Evolutionary conservation across 768 basidiomycete genomes (phyloP).

Genomic region (Porpolomopsis calyptriformis): DNA sequence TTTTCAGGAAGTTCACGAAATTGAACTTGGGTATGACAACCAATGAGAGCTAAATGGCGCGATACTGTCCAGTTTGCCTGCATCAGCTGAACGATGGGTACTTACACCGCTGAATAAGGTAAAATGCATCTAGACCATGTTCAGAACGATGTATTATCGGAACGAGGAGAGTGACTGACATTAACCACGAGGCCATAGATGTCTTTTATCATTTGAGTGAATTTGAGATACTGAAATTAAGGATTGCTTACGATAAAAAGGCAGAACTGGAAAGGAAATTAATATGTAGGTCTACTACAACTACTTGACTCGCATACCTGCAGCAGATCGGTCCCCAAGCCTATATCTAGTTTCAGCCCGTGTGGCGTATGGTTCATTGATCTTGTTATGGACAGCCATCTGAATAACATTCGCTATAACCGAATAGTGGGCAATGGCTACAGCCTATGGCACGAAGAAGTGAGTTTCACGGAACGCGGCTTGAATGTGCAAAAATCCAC

Average conservation of each 20-base stretch:
- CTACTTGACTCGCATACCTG: constrained; percentile 30
- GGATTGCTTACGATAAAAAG: constrained; percentile 45
- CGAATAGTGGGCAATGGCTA: constrained; percentile 50
- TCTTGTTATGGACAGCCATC: constrained; percentile 40
- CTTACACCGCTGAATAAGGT: constrained; percentile 45
- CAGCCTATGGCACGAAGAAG: constrained; percentile 28
- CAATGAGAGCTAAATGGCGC: constrained; percentile 31
- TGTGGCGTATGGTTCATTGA: constrained; percentile 33
- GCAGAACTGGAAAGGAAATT: constrained; percentile 33
- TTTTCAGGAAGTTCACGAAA: constrained; percentile 44
- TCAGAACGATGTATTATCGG: neutral
- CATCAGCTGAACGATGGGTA: neutral
- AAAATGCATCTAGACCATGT: constrained; percentile 50
- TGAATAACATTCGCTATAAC: constrained; percentile 56
- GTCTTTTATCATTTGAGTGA: constrained; percentile 23
- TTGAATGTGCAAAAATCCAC: constrained; percentile 48
- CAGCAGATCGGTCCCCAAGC: constrained; percentile 49
- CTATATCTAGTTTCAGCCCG: constrained; percentile 39
- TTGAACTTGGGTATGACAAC: constrained; percentile 60
- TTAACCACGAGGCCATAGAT: constrained; percentile 59
- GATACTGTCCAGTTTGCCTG: neutral
- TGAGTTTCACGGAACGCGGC: neutral
- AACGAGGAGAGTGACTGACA: constrained; percentile 21
- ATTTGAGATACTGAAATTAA: constrained; percentile 22
- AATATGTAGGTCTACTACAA: constrained; percentile 13